phyloP scores from a whole-genome alignment of 768 basidiomycete genomes.

The Strobilomyces dryophilus region DNA sequence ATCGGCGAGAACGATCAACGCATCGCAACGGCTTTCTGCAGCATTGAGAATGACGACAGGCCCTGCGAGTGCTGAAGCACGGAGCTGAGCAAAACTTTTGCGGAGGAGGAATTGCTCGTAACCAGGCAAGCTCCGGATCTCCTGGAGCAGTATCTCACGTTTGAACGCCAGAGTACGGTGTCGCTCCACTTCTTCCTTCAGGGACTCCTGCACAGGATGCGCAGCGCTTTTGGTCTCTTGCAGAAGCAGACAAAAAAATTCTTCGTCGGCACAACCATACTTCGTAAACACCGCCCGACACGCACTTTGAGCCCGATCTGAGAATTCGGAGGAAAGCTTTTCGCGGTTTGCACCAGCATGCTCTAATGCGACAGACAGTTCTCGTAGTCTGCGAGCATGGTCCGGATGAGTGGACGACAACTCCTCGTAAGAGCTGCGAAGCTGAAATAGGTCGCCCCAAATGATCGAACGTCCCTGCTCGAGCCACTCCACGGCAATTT shows the following conservation, averaged over 20 bases:
- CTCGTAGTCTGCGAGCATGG: neutral
- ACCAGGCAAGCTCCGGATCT: neutral
- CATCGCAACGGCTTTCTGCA: no score
- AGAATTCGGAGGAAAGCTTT: no score
- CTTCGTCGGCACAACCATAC: neutral
- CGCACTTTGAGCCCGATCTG: no score
- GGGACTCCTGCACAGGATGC: neutral
- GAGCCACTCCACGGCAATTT: no score
- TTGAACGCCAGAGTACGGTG: neutral
- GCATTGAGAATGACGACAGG: no score
- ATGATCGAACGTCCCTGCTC: no score
- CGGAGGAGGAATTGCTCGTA: neutral
- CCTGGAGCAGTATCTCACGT: no score
- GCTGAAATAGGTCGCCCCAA: no score
- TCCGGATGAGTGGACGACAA: slow-evolving; percentile 1
- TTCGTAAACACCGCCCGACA: neutral
- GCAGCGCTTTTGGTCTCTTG: neutral
- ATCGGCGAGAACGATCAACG: no score
- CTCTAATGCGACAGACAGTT: neutral
- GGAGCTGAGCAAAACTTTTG: neutral
- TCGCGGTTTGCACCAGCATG: no score
- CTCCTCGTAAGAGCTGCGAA: neutral
- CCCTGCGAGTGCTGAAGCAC: no score
- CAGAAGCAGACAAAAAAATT: neutral
- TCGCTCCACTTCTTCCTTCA: neutral